Conservation (phyloP, 768 basidiomycete genomes). For the Lepiota subincarnata region DNA sequence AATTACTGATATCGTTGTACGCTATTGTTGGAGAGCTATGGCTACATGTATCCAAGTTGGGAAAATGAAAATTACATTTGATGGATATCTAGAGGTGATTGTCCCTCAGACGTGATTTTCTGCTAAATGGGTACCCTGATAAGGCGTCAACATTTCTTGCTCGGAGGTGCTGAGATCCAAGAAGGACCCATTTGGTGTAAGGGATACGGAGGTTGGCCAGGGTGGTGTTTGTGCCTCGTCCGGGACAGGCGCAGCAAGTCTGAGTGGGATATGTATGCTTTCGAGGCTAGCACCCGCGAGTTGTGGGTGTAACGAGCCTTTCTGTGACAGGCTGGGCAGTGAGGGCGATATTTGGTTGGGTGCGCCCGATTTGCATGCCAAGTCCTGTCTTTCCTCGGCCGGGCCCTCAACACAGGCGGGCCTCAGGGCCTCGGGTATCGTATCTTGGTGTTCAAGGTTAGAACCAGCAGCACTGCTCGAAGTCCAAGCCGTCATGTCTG, state of each 20-base stretch:
- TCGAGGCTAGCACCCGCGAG: too few relatives aligned
- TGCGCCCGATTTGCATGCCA: background rate
- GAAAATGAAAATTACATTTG: background rate
- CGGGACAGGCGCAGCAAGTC: too few relatives aligned
- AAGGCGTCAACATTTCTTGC: background rate
- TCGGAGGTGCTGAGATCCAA: conserved; percentile 19
- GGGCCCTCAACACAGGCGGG: background rate
- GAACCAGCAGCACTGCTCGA: too few relatives aligned
- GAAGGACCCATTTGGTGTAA: conserved; percentile 21
- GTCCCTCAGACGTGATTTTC: background rate
- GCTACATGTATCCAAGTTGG: background rate
- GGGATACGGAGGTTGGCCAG: conserved; percentile 8
- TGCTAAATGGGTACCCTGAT: background rate
- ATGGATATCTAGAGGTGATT: background rate
- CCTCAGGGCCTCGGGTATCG: background rate
- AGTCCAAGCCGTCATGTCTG: conserved; percentile 14
- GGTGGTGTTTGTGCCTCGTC: too few relatives aligned
- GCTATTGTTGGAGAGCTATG: background rate
- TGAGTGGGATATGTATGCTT: too few relatives aligned
- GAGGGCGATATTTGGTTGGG: background rate
- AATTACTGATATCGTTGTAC: background rate
- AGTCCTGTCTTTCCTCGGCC: background rate
- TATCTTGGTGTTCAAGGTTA: background rate
- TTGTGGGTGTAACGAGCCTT: too few relatives aligned
- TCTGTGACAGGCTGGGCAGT: background rate